These are phyloP conservation scores for Podaxis sp. DNA, from an alignment of 768 basidiomycete genomes.

Conservation along the genomic window DNA sequence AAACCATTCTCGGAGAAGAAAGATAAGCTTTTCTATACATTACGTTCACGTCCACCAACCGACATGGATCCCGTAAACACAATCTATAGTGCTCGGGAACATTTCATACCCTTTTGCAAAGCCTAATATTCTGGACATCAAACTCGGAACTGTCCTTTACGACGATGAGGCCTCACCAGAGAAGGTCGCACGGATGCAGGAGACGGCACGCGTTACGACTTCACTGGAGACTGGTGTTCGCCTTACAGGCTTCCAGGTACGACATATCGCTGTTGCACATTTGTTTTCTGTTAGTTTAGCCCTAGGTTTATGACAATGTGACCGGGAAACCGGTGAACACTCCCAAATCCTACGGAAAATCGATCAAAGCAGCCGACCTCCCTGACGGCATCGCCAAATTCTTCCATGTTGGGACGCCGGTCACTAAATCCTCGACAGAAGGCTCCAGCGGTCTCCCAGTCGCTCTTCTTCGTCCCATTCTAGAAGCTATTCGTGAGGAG, in stretches of 20 bases:
- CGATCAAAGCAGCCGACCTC: conserved; percentile 67
- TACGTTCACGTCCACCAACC: not conserved
- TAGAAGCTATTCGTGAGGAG: conserved; percentile 53
- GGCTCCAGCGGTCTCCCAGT: conserved; percentile 53
- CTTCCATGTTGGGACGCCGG: conserved; percentile 55
- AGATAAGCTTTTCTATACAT: conserved; percentile 39
- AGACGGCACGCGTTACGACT: conserved; percentile 69
- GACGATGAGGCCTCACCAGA: conserved; percentile 65
- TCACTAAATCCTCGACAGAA: conserved; percentile 13
- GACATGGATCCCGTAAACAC: conserved; percentile 27
- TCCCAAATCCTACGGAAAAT: conserved; percentile 77
- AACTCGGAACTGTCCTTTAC: conserved; percentile 89
- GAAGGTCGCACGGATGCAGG: conserved; percentile 78
- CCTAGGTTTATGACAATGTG: conserved; percentile 70
- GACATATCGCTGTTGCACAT: conserved; percentile 19
- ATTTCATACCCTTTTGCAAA: conserved; percentile 67
- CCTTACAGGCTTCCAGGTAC: conserved; percentile 89
- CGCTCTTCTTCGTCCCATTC: conserved; percentile 52
- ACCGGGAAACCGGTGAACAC: conserved; percentile 58
- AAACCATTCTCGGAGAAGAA: conserved; percentile 35
- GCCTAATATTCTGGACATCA: conserved; percentile 90
- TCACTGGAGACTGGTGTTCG: conserved; percentile 74
- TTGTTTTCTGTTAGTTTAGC: conserved; percentile 8
- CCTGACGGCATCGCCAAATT: conserved; percentile 75
- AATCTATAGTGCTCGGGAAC: conserved; percentile 88